Percentiles rank a stretch among this genome's conserved stretches.
Conservation (phyloP, 306 rosid genomes). For the Cucurbita maxima region DNA sequence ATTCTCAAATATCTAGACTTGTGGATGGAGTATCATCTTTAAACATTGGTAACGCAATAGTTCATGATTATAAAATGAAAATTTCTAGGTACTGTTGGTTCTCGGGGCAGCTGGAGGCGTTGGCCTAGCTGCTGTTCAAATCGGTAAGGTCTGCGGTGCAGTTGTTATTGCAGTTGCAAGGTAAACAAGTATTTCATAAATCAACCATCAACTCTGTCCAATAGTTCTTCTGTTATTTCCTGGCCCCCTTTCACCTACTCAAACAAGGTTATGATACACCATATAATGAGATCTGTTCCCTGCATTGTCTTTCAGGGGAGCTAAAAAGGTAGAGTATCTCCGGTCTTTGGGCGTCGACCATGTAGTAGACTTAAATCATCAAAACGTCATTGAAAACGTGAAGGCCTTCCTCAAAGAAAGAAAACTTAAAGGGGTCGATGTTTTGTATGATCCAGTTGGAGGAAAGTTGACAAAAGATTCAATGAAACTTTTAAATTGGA, state of each 20-base stretch:
- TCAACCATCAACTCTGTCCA: background rate
- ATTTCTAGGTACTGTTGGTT: constrained; percentile 60
- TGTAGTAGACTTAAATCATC: constrained; percentile 56
- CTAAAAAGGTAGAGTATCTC: constrained; percentile 65
- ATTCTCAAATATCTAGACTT: background rate
- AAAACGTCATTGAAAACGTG: constrained; percentile 53
- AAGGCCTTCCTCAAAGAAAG: constrained; percentile 50
- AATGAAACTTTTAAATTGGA: constrained; percentile 74
- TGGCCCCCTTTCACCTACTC: background rate
- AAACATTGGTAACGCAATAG: background rate
- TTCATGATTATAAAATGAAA: background rate
- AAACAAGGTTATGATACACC: background rate
- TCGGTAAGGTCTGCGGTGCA: constrained; percentile 77
- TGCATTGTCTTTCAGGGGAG: constrained; percentile 42
- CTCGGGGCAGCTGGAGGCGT: constrained; percentile 98
- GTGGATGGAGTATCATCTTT: background rate
- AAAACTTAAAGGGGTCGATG: constrained; percentile 81
- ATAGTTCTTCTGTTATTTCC: background rate
- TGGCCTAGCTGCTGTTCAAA: constrained; percentile 86
- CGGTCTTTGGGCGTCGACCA: constrained; percentile 68
- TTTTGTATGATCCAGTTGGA: constrained; percentile 90
- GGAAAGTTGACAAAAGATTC: constrained; percentile 71
- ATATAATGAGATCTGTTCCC: background rate
- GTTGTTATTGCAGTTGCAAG: constrained; percentile 87
- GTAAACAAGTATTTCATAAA: constrained; percentile 19